Percentiles rank a stretch among this genome's conserved stretches.
These are phyloP conservation scores for Calocera viscosa DNA, from an alignment of 768 basidiomycete species.

Conservation along the genomic window DNA sequence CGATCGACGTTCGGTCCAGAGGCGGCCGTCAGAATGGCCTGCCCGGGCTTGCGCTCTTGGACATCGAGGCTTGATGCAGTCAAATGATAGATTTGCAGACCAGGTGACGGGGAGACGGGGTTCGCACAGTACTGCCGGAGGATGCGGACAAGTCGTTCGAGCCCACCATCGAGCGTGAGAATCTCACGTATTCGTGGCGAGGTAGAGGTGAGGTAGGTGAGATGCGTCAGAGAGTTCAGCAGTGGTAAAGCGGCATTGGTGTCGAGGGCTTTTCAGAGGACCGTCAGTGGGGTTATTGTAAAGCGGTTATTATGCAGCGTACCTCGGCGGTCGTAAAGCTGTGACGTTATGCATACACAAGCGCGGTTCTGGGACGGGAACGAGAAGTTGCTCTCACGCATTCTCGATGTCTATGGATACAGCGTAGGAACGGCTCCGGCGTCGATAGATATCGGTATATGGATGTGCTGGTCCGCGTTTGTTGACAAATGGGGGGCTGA, in stretches of 20 bases:
- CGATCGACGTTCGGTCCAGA: slow-evolving; percentile 45
- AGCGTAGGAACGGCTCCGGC: background rate
- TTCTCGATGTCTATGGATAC: slow-evolving; percentile 25
- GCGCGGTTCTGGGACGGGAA: slow-evolving; percentile 93
- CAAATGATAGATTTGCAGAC: background rate
- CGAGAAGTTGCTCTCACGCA: slow-evolving; percentile 92
- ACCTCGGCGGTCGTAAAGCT: slow-evolving; percentile 93
- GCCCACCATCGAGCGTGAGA: slow-evolving; percentile 93
- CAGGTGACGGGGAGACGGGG: slow-evolving; percentile 28
- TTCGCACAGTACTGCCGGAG: slow-evolving; percentile 76
- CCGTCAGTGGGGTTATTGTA: background rate
- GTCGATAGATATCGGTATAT: slow-evolving; percentile 8
- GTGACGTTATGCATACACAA: slow-evolving; percentile 84
- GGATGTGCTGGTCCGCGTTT: background rate
- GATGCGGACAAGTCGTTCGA: slow-evolving; percentile 88
- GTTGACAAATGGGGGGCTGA: background rate
- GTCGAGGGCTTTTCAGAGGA: slow-evolving; percentile 32
- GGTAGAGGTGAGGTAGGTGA: slow-evolving; percentile 91
- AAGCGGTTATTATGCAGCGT: slow-evolving; percentile 19
- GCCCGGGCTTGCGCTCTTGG: slow-evolving; percentile 19
- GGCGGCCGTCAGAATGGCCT: background rate
- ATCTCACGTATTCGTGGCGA: slow-evolving; percentile 97
- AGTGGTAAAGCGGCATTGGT: slow-evolving; percentile 51
- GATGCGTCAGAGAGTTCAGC: slow-evolving; percentile 90
- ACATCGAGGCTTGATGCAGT: slow-evolving; percentile 14